Base-by-base conservation (phyloP, 805 yeast genomes). In the Sungouiella blattae region DNA sequence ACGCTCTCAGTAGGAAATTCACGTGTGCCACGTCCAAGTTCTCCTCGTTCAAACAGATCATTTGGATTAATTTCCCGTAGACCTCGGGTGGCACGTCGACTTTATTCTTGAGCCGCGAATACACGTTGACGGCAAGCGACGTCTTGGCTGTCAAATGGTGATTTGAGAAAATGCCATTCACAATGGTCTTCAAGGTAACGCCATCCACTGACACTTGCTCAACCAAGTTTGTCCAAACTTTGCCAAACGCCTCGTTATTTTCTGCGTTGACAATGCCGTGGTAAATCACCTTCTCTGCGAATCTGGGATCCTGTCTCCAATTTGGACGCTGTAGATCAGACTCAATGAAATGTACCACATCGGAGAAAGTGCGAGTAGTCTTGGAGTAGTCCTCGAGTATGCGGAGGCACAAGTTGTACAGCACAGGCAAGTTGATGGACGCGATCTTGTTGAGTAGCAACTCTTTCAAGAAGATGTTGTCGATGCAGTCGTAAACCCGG, bases 401-500 rank as follows among this genome's bases (percentile, higher is more conserved):
- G 28, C 52, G 43, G 13, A 57, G 37, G 29, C 56, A 36, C 40
- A 67, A 42, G 24, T 55, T 53, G 28, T 48, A 46, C 53, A 56
- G 59, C 5, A 67, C 48, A 6, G 71, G 71, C 16, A 67, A 44
- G 20, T 56, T 53, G 11, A 60, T 44, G 26, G 49, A 41, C 32
- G 56, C 56, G 23, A 67, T 52, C 31, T 50, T 52, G 39, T 60
- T 58, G 26, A 67, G 47, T 26, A 62, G 61, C 21, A 46, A 39
- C 37, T 67, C 72, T 30, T 62, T 61, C n/a, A 67, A 43, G 28
- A 61, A 65, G 6, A 65, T 52, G 41, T 65, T 67, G 39, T 49
- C 51, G 20, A 64, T 59, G 40, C 63, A 55, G 36, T 61, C 65
- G 44, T 66, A 67, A 12, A 67, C 48, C 30, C 69, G 40, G 34